These are phyloP conservation scores for Dichotomocladium elegans DNA, from an alignment of 371 early-diverging fungal genomes.

Conservation along the genomic window DNA sequence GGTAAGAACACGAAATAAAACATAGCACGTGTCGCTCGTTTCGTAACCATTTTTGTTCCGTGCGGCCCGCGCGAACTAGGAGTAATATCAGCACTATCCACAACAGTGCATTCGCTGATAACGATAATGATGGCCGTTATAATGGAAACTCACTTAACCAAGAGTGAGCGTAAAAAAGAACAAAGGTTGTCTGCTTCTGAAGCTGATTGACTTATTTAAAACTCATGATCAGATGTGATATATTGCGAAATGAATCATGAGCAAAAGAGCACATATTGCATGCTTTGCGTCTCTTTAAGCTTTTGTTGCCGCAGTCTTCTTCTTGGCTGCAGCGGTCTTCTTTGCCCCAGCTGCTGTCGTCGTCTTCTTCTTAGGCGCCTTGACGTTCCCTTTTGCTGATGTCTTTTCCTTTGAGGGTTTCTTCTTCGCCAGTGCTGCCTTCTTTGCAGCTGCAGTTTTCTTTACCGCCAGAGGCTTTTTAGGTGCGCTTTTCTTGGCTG, in stretches of 20 bases:
- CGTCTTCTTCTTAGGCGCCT: slow-evolving; percentile 25
- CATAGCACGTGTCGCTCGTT: neutral
- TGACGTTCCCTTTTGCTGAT: slow-evolving; percentile 3
- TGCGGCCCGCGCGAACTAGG: no score
- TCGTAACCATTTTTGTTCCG: neutral
- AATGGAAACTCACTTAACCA: slow-evolving; percentile 50
- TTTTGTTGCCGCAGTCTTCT: slow-evolving; percentile 5
- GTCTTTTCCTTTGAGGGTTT: slow-evolving; percentile 4
- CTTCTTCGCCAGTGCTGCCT: slow-evolving; percentile 36
- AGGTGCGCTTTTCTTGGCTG: slow-evolving; percentile 9
- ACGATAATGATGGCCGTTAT: slow-evolving; percentile 24
- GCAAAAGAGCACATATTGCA: neutral
- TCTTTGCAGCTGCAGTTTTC: slow-evolving; percentile 32
- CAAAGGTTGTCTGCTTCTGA: neutral
- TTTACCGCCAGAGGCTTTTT: slow-evolving; percentile 12
- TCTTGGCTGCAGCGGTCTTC: slow-evolving; percentile 13
- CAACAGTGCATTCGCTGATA: slow-evolving; percentile 11
- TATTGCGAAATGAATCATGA: no score
- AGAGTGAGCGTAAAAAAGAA: slow-evolving; percentile 21
- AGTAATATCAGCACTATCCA: slow-evolving; percentile 25
- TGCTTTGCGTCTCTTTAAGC: neutral
- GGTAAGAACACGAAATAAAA: neutral
- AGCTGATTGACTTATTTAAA: no score
- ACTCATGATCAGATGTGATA: no score
- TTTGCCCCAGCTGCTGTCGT: slow-evolving; percentile 46